phyloP scores from a whole-genome alignment of 2,329 filamentous ascomycete species.

The Calonectria pseudoreteaudii region DNA sequence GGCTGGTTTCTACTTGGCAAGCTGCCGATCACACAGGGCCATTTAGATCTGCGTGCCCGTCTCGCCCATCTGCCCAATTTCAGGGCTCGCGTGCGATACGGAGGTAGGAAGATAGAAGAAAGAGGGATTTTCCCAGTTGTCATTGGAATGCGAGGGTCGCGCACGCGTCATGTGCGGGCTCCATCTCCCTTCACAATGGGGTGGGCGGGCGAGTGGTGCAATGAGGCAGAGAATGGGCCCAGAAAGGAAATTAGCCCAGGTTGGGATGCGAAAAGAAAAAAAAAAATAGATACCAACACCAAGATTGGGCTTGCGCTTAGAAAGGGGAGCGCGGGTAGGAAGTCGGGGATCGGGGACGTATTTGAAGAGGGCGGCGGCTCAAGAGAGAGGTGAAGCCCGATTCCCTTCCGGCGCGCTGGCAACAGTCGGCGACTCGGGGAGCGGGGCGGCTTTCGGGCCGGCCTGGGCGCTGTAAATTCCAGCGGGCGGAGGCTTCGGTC shows the following conservation, averaged over 20 bases:
- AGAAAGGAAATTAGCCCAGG: not conserved
- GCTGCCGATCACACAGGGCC: not conserved
- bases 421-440: conserved; percentile 21
- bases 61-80: not conserved
- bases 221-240: conserved; percentile 3
- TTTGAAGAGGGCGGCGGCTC: not conserved
- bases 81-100: not conserved
- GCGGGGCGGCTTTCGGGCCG: conserved; percentile 36
- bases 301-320: not conserved
- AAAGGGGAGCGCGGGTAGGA: not conserved
- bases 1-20: not conserved
- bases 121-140: not conserved
- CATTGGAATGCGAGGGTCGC: not conserved
- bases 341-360: not conserved
- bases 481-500: conserved; percentile 16
- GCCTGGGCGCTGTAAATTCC: conserved; percentile 17
- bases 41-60: conserved; percentile 5
- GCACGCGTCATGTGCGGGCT: not conserved
- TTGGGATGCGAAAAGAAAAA: not conserved
- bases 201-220: not conserved
- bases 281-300: no score
- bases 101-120: not conserved
- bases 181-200: not conserved
- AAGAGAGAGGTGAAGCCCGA: conserved; percentile 4
- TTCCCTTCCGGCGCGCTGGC: conserved; percentile 20